Evolutionary conservation across 495 filamentous ascomycete genomes (phyloP).

Genomic region (Peziza echinospora): DNA sequence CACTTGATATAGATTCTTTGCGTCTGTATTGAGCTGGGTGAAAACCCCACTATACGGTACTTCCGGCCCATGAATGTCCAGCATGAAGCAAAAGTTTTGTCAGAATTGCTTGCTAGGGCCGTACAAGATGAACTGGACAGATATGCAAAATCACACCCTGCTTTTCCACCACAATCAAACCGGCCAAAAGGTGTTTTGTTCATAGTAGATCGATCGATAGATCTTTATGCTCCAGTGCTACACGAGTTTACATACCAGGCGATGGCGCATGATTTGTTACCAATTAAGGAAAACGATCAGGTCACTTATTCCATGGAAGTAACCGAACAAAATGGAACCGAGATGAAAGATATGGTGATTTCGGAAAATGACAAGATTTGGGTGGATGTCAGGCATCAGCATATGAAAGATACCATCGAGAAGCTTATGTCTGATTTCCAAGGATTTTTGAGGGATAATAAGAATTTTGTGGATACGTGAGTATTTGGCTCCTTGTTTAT

Average conservation of each 20-base stretch:
- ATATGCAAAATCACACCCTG: conserved; percentile 56
- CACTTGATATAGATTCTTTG: conserved; percentile 43
- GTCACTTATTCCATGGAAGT: conserved; percentile 37
- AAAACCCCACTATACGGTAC: conserved; percentile 79
- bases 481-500: conserved; percentile 4
- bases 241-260: conserved; percentile 98
- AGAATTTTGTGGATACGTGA: conserved; percentile 67
- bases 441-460: conserved; percentile 72
- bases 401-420: conserved; percentile 96
- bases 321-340: conserved; percentile 31
- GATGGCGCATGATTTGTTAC: conserved; percentile 84
- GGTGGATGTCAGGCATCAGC: conserved; percentile 77
- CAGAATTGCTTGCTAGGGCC: conserved; percentile 71
- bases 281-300: conserved; percentile 70
- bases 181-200: conserved; percentile 66
- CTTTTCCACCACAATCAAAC: conserved; percentile 52
- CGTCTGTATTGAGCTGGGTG: conserved; percentile 61
- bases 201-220: conserved; percentile 81
- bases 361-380: conserved; percentile 76
- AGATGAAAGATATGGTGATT: conserved; percentile 78
- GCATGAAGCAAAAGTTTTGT: conserved; percentile 75
- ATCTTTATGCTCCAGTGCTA: conserved; percentile 61
- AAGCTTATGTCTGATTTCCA: conserved; percentile 83
- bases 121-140: conserved; percentile 75
- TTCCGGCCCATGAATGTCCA: conserved; percentile 51